Evolutionary conservation across 2,329 filamentous ascomycete species (phyloP).

Genomic region (Massarina eburnea): DNA sequence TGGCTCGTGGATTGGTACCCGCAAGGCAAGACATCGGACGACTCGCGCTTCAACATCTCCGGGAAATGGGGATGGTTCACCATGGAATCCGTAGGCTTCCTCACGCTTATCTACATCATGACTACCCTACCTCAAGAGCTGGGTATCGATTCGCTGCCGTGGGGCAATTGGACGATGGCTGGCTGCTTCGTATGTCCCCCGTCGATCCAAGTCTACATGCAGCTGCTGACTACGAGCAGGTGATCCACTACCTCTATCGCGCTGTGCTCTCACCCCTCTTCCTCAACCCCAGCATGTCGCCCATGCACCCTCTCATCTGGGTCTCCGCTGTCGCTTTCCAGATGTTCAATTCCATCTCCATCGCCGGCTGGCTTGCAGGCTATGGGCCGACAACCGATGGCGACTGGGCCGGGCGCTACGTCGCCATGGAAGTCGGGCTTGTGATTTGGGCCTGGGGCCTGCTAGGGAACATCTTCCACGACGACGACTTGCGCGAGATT

Average conservation of each 20-base stretch:
- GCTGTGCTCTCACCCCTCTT: conserved; percentile 79
- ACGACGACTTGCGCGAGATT: conserved; percentile 87
- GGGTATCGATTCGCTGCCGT: conserved; percentile 63
- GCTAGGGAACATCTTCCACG: conserved; percentile 80
- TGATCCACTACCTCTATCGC: conserved; percentile 88
- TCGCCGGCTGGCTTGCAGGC: conserved; percentile 80
- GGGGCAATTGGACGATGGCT: conserved; percentile 76
- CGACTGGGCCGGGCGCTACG: conserved; percentile 52
- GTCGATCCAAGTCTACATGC: conserved; percentile 14
- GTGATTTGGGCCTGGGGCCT: conserved; percentile 76
- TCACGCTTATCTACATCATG: conserved; percentile 80
- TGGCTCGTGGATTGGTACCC: conserved; percentile 77
- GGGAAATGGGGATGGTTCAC: conserved; percentile 84
- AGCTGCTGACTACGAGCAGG: conserved; percentile 51
- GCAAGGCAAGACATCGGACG: conserved; percentile 85
- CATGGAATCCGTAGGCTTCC: conserved; percentile 81
- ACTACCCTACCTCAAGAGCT: conserved; percentile 62
- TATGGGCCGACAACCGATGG: conserved; percentile 68
- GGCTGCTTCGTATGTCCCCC: conserved; percentile 59
- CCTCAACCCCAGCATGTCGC: conserved; percentile 86
- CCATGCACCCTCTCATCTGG: conserved; percentile 74
- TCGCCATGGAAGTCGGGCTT: conserved; percentile 63
- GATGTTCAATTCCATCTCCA: conserved; percentile 72
- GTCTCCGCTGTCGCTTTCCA: conserved; percentile 71
- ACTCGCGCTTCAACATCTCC: conserved; percentile 78